phyloP scores from a whole-genome alignment of 2,329 filamentous ascomycete genomes.

The Zymoseptoria pseudotritici region DNA sequence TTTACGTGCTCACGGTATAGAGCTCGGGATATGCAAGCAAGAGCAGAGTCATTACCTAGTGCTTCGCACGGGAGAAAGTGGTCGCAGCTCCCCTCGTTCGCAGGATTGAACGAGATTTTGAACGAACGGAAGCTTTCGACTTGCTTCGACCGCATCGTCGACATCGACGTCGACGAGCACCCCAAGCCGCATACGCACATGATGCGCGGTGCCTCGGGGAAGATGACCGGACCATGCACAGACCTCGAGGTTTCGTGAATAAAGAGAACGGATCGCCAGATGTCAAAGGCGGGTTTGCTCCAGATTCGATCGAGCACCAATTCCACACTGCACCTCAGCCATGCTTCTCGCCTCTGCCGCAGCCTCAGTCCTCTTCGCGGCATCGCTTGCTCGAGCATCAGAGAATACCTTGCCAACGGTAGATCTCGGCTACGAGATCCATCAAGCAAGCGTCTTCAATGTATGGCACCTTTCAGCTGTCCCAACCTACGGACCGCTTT shows the following conservation, averaged over 20 bases:
- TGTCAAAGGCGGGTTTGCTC: neutral
- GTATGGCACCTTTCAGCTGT: conserved; percentile 14
- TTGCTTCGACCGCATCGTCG: neutral
- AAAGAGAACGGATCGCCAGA: neutral
- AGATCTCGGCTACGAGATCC: conserved; percentile 48
- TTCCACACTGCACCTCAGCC: neutral
- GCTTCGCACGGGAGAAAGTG: too few relatives aligned
- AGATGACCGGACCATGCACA: neutral
- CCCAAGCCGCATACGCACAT: neutral
- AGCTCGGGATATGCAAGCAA: too few relatives aligned
- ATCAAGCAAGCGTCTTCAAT: conserved; percentile 42
- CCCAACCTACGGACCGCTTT: neutral
- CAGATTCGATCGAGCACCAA: neutral
- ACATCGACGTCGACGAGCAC: neutral
- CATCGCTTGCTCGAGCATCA: neutral
- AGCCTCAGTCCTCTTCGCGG: neutral
- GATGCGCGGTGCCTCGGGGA: too few relatives aligned
- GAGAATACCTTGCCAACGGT: conserved; percentile 35
- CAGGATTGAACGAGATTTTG: too few relatives aligned
- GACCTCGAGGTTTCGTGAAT: neutral
- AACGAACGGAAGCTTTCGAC: too few relatives aligned
- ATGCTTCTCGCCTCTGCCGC: neutral
- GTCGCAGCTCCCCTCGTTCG: too few relatives aligned
- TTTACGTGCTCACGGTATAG: too few relatives aligned
- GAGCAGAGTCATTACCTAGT: too few relatives aligned